Base-by-base conservation (phyloP, 352 stramenopile species). In the Aphanomyces cochlioides region DNA sequence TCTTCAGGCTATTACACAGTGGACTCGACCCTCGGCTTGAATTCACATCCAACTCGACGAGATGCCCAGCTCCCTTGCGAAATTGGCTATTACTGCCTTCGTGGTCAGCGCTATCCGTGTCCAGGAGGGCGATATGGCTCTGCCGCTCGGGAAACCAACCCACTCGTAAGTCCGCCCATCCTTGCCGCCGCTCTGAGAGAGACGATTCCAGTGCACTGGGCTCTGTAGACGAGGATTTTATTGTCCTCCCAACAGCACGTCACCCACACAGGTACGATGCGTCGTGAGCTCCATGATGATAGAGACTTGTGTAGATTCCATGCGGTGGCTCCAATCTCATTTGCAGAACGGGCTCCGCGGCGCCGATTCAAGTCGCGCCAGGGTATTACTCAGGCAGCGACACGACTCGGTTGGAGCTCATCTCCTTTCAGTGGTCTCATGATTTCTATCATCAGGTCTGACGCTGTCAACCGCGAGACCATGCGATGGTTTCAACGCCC, bases 361-460 rank as follows among this genome's bases (percentile, higher is more conserved):
- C 48, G 0, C 86, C 89, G 5, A 56, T 68, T 7, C 0, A n/a
- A 0, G 76, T 92, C 1, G 41, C 66, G 2, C 5, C 40, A 7
- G 88, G 88, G 1, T 96, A 90, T 66, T 95, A 93, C 72, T 84
- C 82, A 8, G 56, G 90, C n/a, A 84, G 81, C 12, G 63, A 56
- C 45, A 80, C 73, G 4, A 79, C 43, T 5, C 36, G 19, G 66
- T 66, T 41, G 7, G 21, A 10, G 5, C 7, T 5, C 21, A 12
- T 39, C 13, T 15, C 19, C 57, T 10, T 65, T 28, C 1, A 15
- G 2, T 50, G 17, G 34, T 65, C 10, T 36, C 12, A 48, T 21
- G n/a, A 8, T 17, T 4, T 50, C n/a, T 15, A 53, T 39, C 7
- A 1, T 17, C 19, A 50, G 39, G 58, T 19, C 39, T 1, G 58